Evolutionary conservation across 352 stramenopile genomes (phyloP).

Genomic region (Albugo laibachii): DNA sequence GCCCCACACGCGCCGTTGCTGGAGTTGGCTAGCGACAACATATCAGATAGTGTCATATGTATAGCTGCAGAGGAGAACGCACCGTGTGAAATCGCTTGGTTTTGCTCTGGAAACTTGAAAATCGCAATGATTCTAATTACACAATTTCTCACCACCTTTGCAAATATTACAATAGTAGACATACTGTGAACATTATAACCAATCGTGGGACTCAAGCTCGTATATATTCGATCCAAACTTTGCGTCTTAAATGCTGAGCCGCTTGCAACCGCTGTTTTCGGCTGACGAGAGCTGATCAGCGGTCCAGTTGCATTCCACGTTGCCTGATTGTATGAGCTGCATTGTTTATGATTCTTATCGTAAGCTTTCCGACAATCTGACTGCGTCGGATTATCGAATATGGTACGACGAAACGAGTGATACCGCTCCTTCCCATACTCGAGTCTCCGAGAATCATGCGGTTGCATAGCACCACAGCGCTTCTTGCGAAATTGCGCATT

Average conservation of each 20-base stretch:
- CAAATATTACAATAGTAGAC: neutral
- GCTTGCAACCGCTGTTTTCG: constrained; percentile 29
- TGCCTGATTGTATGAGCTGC: too few species aligned
- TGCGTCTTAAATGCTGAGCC: constrained; percentile 48
- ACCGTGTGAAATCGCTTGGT: constrained; percentile 33
- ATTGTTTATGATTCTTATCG: too few species aligned
- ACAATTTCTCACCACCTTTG: neutral
- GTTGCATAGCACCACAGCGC: too few species aligned
- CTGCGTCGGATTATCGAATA: constrained; percentile 25
- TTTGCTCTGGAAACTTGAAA: constrained; percentile 41
- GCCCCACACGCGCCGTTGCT: constrained; percentile 26
- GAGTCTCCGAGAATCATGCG: neutral
- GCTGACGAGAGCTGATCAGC: constrained; percentile 19
- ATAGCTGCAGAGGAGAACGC: neutral
- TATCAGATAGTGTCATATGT: constrained; percentile 1
- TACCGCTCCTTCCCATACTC: constrained; percentile 11
- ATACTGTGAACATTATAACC: constrained; percentile 48
- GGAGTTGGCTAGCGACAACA: constrained; percentile 15
- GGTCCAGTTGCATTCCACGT: too few species aligned
- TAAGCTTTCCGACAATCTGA: too few species aligned
- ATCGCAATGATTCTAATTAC: constrained; percentile 28
- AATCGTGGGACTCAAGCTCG: constrained; percentile 24
- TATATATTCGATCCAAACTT: constrained; percentile 48
- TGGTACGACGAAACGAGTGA: constrained; percentile 32
- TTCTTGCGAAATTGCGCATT: too few species aligned